Conservation (phyloP, 148 eudicot species). For the Pouteria glomerata region DNA sequence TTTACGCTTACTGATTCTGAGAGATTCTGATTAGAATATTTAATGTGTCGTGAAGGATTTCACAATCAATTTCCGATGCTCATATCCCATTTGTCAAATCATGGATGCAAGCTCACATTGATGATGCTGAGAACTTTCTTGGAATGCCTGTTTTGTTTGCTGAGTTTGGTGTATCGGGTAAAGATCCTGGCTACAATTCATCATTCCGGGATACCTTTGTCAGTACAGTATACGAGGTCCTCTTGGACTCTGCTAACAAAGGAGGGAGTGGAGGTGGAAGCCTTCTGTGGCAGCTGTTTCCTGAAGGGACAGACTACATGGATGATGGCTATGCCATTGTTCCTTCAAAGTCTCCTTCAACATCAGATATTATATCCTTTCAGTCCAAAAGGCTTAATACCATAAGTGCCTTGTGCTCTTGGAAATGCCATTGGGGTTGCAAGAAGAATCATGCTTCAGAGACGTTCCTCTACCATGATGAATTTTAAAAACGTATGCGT, state of each 20-base stretch:
- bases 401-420: slow-evolving; percentile 46
- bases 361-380: slow-evolving; percentile 49
- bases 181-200: slow-evolving; percentile 59
- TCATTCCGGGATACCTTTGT: slow-evolving; percentile 47
- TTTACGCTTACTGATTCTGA: not conserved
- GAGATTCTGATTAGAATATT: not conserved
- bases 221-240: slow-evolving; percentile 37
- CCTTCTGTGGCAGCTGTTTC: slow-evolving; percentile 80
- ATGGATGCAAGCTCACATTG: slow-evolving; percentile 82
- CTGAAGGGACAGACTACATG: slow-evolving; percentile 72
- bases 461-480: slow-evolving; percentile 15
- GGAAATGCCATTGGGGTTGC: slow-evolving; percentile 72
- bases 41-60: slow-evolving; percentile 39
- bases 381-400: slow-evolving; percentile 47
- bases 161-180: slow-evolving; percentile 67
- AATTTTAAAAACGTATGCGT: slow-evolving; percentile 17
- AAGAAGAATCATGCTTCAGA: slow-evolving; percentile 37
- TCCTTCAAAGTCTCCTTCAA: slow-evolving; percentile 48
- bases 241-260: slow-evolving; percentile 53
- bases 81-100: slow-evolving; percentile 58
- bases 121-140: slow-evolving; percentile 62
- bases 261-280: slow-evolving; percentile 81
- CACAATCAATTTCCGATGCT: slow-evolving; percentile 36
- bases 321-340: slow-evolving; percentile 72
- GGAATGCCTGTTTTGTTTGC: slow-evolving; percentile 67